Conservation (phyloP, 208 protist species). For the Borovskyia barvae region DNA sequence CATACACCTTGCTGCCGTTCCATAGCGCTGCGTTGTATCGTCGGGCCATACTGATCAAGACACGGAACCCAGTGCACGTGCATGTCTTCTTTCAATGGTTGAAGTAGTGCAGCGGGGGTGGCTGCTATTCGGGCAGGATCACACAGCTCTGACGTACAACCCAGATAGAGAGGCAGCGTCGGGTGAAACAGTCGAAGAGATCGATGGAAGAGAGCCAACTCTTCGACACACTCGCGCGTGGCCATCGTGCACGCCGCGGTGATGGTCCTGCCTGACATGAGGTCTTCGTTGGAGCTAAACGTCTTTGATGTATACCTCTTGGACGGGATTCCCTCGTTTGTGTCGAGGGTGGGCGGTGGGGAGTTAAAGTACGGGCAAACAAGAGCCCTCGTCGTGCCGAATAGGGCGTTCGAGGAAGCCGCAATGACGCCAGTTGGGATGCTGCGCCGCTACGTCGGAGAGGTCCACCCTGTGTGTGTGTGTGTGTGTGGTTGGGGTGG, state of each 20-base stretch:
- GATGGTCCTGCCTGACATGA: slow-evolving; percentile 27
- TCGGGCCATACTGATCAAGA: slow-evolving; percentile 54
- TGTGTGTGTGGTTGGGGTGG: too few relatives aligned
- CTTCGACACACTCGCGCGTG: slow-evolving; percentile 74
- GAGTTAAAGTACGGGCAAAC: too few relatives aligned
- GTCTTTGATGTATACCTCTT: neutral
- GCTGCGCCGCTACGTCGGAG: too few relatives aligned
- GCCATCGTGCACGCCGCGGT: slow-evolving; percentile 76
- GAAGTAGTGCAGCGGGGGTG: neutral
- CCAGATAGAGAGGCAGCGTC: slow-evolving; percentile 46
- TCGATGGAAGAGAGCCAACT: slow-evolving; percentile 66
- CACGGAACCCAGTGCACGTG: slow-evolving; percentile 61
- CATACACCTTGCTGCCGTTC: slow-evolving; percentile 63
- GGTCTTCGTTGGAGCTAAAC: neutral
- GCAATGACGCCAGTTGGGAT: too few relatives aligned
- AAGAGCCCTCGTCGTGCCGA: too few relatives aligned
- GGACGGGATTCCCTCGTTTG: neutral
- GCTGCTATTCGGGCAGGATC: neutral
- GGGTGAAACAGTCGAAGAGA: slow-evolving; percentile 65
- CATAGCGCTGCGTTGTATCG: slow-evolving; percentile 64
- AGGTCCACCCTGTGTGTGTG: too few relatives aligned
- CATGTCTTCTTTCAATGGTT: slow-evolving; percentile 20
- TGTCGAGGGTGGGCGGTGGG: too few relatives aligned
- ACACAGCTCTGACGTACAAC: slow-evolving; percentile 44
- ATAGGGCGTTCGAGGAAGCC: too few relatives aligned